Evolutionary conservation across 352 stramenopile genomes (phyloP), one percentile per base, ranked within the genome.

Genomic region (Phytopythium ostracodes): DNA sequence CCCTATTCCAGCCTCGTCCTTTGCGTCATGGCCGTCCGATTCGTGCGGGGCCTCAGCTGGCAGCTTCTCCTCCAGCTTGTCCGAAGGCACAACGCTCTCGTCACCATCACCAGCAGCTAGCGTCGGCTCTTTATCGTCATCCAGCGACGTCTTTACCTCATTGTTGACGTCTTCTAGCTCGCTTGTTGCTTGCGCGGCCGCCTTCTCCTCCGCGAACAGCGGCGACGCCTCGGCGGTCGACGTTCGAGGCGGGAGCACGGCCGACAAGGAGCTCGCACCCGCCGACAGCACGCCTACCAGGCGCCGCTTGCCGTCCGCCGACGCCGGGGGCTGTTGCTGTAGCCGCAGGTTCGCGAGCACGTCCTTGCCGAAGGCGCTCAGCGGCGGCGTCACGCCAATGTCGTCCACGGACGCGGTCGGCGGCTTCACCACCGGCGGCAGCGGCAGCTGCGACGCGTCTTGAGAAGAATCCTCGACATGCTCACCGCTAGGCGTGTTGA

Each of bases 351-450:
- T 60, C 4, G 51, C 42, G 40, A 56, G n/a, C 25, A 57, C 43
- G 27, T 27, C 42, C 20, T 46, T 49, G 12, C 50, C 46, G 64
- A 63, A 71, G 15, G 50, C 44, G 27, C 64, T 66, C n/a, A 54
- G 47, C 25, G 65, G 33, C 42, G 68, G 65, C n/a, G 57, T 50
- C 43, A 75, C 68, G 36, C 62, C 53, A 22, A 75, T 75, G 44
- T 75, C 68, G 42, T 75, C 68, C 31, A 72, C 68, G 1, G 68
- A 27, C 50, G 38, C 44, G 27, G 51, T 33, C 0, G 17, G 5
- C 9, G 10, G 20, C 33, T 42, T 43, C 43, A 50, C 18, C 24
- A 24, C 4, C 29, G 42, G 14, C 25, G 0, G 9, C 33, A 24
- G 15, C 10, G 24, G n/a, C 18, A 29, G 24, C 14, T 12, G 7